Percentiles rank a stretch among this genome's conserved stretches.
phyloP scores from a whole-genome alignment of 768 basidiomycete species.

The Rhizopogon sp. region DNA sequence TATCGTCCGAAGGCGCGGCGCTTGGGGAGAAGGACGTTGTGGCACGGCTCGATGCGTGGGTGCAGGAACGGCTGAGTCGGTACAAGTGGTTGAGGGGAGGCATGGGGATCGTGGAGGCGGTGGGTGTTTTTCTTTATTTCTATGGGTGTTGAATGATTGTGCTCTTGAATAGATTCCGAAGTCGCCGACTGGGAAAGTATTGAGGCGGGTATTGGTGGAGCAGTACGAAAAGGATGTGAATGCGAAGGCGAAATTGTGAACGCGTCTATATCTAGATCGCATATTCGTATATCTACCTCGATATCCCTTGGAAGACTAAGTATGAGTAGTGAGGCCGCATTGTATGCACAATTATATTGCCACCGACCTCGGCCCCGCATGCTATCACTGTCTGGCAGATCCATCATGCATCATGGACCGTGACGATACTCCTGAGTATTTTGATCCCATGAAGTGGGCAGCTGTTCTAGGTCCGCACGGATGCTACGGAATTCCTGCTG shows the following conservation, averaged over 20 bases:
- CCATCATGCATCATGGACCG: too few species aligned
- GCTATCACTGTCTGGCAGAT: too few species aligned
- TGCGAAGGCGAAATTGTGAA: conserved; percentile 13
- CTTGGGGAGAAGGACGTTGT: conserved; percentile 36
- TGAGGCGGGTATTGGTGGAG: conserved; percentile 54
- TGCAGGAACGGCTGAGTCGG: conserved; percentile 52
- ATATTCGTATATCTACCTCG: too few species aligned
- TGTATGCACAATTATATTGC: too few species aligned
- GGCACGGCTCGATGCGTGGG: conserved; percentile 49
- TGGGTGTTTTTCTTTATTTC: conserved; percentile 19
- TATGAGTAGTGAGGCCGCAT: too few species aligned
- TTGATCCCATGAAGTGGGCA: too few species aligned
- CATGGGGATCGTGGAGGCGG: conserved; percentile 54
- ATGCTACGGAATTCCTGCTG: too few species aligned
- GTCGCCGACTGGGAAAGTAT: conserved; percentile 58
- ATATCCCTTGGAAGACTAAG: too few species aligned
- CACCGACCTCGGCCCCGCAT: too few species aligned
- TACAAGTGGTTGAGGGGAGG: conserved; percentile 72
- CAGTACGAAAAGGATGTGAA: conserved; percentile 33
- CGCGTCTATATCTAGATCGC: too few species aligned
- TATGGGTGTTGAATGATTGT: not conserved
- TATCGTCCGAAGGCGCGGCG: conserved; percentile 46
- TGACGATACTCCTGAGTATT: too few species aligned
- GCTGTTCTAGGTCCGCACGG: too few species aligned
- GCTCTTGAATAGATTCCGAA: conserved; percentile 50